Evolutionary conservation across 208 protist species (phyloP), one percentile per base, ranked within the genome.

Genomic region (Acanthamoeba healyi): DNA sequence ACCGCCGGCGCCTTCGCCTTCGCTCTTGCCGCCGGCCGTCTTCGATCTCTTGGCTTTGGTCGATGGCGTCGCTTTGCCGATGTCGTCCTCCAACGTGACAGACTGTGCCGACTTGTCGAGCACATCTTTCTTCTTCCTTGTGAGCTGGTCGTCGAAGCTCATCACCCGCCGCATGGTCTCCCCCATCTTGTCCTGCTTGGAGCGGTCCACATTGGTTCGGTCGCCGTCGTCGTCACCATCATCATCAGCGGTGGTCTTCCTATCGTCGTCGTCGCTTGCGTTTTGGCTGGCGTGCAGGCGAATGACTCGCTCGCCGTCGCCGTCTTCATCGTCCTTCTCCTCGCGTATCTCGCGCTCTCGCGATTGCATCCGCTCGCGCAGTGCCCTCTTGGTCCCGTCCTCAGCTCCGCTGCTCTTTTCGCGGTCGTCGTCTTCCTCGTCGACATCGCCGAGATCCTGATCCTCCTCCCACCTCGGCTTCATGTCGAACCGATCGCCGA

Each of bases 391-490:
- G 17, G 19, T 58, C 1, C n/a, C 49, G 49, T 36, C 58, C 70
- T 79, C 70, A 36, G 63, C 26, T 4, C 70, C 36, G 38, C 70
- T 79, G 70, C 70, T 79, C 70, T 49, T 79, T 17, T 34, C 36
- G 29, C 24, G 22, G 70, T 26, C 17, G 38, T 79, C 70, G 38
- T 79, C 10, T 15, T 79, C 38, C 4, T 79, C 70, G 36, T 38
- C 9, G 17, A 7, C 70, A 32, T 79, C 36, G 15, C 17, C 70
- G 36, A 46, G 34, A 7, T 79, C 70, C 70, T 74, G 65, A 10
- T 74, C 65, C 36, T 74, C 65, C 32, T 79, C 70, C 70, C 70
- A 79, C 7, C 70, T 1, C 36, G 70, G 70, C 38, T 46, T 79
- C 26, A 79, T 3, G 22, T 38, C 32, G 70, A 79, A 79, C 46